phyloP scores from a whole-genome alignment of 768 basidiomycete genomes.

The Arthromyces matolae region DNA sequence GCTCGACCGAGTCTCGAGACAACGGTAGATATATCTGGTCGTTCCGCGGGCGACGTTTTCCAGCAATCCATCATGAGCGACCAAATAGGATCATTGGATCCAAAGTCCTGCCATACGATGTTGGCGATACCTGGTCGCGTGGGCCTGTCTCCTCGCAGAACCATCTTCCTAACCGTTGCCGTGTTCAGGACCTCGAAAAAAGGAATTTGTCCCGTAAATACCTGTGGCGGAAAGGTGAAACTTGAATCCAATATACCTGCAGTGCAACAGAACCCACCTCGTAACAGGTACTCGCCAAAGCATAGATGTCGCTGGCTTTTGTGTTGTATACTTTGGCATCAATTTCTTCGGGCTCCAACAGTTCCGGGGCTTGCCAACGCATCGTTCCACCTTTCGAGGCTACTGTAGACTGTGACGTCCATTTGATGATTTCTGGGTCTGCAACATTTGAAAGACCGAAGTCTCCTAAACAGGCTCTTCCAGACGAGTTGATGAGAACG shows the following conservation, averaged over 20 bases:
- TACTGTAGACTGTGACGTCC: conserved; percentile 14
- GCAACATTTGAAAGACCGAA: conserved; percentile 23
- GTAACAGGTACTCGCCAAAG: conserved; percentile 17
- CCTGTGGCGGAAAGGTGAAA: conserved; percentile 7
- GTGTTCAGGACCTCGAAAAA: background rate
- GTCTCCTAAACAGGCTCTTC: conserved; percentile 24
- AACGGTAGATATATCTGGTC: conserved; percentile 5
- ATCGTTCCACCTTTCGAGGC: conserved; percentile 17
- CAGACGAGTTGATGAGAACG: conserved; percentile 21
- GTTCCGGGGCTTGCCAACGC: conserved; percentile 27
- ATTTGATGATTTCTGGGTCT: conserved; percentile 17
- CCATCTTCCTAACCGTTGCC: background rate
- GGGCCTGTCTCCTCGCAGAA: background rate
- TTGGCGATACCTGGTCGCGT: background rate
- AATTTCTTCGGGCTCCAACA: conserved; percentile 9
- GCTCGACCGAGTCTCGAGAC: conserved; percentile 1
- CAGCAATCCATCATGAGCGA: conserved; percentile 5
- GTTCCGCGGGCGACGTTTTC: background rate
- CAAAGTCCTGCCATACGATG: background rate
- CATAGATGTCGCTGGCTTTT: conserved; percentile 26
- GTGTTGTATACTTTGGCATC: conserved; percentile 6
- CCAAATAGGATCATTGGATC: conserved; percentile 5
- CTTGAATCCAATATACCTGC: background rate
- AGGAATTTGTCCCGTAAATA: conserved; percentile 6
- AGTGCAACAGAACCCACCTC: conserved; percentile 1